A percentile compares a stretch with the other conserved stretches of the same genome.
Conservation (phyloP, 2,329 filamentous ascomycete genomes). For the Pseudomassariella vexata region DNA sequence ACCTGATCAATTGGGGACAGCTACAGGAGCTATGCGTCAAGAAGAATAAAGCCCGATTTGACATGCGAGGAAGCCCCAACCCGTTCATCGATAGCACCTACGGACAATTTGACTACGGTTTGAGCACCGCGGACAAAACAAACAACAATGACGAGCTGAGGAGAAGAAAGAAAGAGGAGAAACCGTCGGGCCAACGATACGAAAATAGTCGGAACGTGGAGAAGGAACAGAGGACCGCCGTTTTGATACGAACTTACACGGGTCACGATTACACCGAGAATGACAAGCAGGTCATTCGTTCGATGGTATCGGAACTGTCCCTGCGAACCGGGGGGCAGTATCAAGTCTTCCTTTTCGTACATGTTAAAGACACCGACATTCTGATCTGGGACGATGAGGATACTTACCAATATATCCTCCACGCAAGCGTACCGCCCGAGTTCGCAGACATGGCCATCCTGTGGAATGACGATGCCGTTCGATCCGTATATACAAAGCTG, state of each 20-base stretch:
- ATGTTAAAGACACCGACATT: conserved; percentile 60
- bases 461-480: conserved; percentile 71
- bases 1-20: conserved; percentile 62
- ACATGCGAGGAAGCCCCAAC: conserved; percentile 35
- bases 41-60: conserved; percentile 62
- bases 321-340: conserved; percentile 76
- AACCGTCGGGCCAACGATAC: too few species aligned
- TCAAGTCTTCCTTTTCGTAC: conserved; percentile 72
- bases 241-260: conserved; percentile 71
- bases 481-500: conserved; percentile 69
- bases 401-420: conserved; percentile 54
- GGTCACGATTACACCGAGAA: conserved; percentile 73
- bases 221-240: conserved; percentile 56
- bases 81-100: conserved; percentile 35
- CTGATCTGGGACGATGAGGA: conserved; percentile 54
- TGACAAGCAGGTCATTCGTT: conserved; percentile 71
- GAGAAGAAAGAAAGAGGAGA: too few species aligned
- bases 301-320: conserved; percentile 71
- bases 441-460: conserved; percentile 66
- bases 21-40: conserved; percentile 62
- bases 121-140: too few species aligned
- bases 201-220: conserved; percentile 9
- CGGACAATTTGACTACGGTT: too few species aligned
- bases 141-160: too few species aligned
- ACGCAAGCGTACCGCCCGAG: conserved; percentile 61